These are phyloP conservation scores for Suhomyces wounanorum DNA, from an alignment of 1,139 yeast genomes.

Conservation along the genomic window DNA sequence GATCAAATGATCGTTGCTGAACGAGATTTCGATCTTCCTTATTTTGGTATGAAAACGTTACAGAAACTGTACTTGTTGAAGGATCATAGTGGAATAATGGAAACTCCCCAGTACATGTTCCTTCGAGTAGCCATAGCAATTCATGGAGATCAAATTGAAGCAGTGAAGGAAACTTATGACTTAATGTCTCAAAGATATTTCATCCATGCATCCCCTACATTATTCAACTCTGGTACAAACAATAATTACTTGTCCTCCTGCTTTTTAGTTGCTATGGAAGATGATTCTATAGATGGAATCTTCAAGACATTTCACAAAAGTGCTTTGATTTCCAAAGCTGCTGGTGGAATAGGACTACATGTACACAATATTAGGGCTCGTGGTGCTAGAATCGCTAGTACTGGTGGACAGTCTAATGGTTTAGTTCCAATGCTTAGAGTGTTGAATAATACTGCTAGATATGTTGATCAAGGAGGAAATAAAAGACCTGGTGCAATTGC, in stretches of 20 bases:
- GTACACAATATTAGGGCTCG: slow-evolving; percentile 82
- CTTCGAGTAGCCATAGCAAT: slow-evolving; percentile 58
- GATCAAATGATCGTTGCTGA: slow-evolving; percentile 37
- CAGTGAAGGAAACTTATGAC: slow-evolving; percentile 51
- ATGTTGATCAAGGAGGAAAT: slow-evolving; percentile 93
- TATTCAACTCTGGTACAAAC: slow-evolving; percentile 89
- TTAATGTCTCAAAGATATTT: slow-evolving; percentile 82
- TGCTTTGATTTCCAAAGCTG: slow-evolving; percentile 85
- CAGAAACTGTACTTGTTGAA: slow-evolving; percentile 49
- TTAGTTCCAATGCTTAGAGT: slow-evolving; percentile 89
- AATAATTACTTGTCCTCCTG: slow-evolving; percentile 87
- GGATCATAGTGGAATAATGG: slow-evolving; percentile 38
- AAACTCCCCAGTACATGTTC: slow-evolving; percentile 53
- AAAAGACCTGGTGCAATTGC: slow-evolving; percentile 95
- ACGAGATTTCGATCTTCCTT: slow-evolving; percentile 46
- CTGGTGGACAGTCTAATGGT: slow-evolving; percentile 88
- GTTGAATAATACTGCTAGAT: slow-evolving; percentile 87
- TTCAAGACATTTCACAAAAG: slow-evolving; percentile 84
- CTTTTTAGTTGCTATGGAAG: slow-evolving; percentile 85
- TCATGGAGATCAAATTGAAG: slow-evolving; percentile 41
- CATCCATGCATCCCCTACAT: slow-evolving; percentile 88
- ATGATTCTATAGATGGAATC: slow-evolving; percentile 88
- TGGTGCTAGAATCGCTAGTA: slow-evolving; percentile 86
- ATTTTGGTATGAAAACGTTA: slow-evolving; percentile 56
- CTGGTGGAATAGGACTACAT: slow-evolving; percentile 89